Base-by-base conservation (phyloP, 306 rosid genomes). In the Quercus mongolica region DNA sequence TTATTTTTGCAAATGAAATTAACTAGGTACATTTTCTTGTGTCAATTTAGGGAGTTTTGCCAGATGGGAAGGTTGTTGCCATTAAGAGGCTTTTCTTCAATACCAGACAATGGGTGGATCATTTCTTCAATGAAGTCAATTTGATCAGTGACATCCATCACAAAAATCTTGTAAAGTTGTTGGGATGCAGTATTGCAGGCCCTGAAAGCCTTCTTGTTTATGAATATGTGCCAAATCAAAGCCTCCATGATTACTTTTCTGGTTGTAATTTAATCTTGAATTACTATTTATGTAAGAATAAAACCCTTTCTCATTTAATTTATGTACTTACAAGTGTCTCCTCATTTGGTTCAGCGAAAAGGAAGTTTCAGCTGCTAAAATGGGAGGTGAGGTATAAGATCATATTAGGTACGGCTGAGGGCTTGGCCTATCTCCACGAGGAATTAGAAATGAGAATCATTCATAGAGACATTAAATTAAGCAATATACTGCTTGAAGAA, bases 181-280 rank as follows among this genome's bases (percentile, higher is more conserved):
- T 91, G 56, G 95, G 95, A 4, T 91, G 92, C 88, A 91, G 92
- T 84, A 88, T 91, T 74, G 85, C 95, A 41, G 92, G 95, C 76
- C 95, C 95, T 1, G 95, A 91, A 78, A 91, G 95, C 85, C 92
- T 91, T 78, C 90, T 91, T 67, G 91, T 91, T 80, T 91, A 91
- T 19, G 95, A 91, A 89, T 88, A 87, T 10, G 86, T 84, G 76
- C 87, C 92, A 20, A 91, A 91, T 74, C 83, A 51, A 76, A 91
- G 95, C 85, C 87, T 91, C 59, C 80, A 78, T 21, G 86, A 91
- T 76, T 85, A 91, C 87, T 73, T 87, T 79, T 83, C 82, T 33
- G 92, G 92, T 82, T 85, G 73, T 77, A 71, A 38, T 63, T 73
- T 76, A 38, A 33, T 75, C 79, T 74, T 73, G 55, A 19, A 63